Evolutionary conservation across 2,329 filamentous ascomycete species (phyloP).

Genomic region (Calonectria ilicicola): DNA sequence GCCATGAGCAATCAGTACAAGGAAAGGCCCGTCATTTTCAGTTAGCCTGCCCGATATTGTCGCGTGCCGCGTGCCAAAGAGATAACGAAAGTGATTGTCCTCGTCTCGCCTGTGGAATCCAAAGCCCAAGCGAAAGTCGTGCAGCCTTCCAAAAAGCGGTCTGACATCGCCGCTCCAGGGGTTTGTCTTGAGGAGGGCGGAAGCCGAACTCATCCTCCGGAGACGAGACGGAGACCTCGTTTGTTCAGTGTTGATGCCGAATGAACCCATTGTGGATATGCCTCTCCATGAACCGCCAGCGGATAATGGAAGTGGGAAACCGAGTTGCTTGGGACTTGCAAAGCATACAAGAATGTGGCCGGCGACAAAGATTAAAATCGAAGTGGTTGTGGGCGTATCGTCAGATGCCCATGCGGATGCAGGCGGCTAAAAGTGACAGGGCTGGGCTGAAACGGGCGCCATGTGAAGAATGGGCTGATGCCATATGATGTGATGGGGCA

Average conservation of each 20-base stretch:
- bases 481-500: constrained; percentile 14
- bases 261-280: constrained; percentile 13
- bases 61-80: constrained; percentile 17
- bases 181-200: constrained; percentile 11
- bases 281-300: constrained; percentile 16
- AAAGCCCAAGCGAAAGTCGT: constrained; percentile 19
- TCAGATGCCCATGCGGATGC: constrained; percentile 19
- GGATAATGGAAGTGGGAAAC: constrained; percentile 10
- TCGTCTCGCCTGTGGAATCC: constrained; percentile 21
- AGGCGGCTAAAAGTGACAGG: constrained; percentile 21
- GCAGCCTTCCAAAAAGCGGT: constrained; percentile 18
- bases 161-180: constrained; percentile 13
- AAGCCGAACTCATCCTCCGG: constrained; percentile 13
- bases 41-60: constrained; percentile 5
- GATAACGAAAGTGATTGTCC: constrained; percentile 16
- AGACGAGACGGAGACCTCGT: constrained; percentile 1
- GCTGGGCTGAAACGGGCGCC: constrained; percentile 24
- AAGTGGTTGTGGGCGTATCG: constrained; percentile 11
- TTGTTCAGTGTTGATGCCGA: constrained; percentile 15
- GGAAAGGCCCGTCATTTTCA: constrained; percentile 20
- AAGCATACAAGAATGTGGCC: background rate
- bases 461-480: constrained; percentile 16
- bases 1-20: constrained; percentile 19
- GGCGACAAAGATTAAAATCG: constrained; percentile 8
- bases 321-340: background rate